Percentiles rank a stretch among this genome's conserved stretches.
Evolutionary conservation across 495 filamentous ascomycete species (phyloP).

Genomic region (Penicillium nucicola): DNA sequence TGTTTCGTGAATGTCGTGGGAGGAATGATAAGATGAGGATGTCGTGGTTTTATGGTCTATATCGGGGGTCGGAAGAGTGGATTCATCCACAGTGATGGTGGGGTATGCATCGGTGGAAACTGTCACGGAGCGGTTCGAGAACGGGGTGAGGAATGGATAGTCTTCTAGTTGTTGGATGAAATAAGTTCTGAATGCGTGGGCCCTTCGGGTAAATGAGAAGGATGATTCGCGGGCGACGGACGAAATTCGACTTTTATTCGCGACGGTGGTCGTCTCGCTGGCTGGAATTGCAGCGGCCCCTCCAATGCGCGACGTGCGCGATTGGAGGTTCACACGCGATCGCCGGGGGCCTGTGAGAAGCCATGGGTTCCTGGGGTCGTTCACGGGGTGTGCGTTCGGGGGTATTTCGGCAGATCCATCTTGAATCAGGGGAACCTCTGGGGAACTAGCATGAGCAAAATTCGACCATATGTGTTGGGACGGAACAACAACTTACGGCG

Average conservation of each 20-base stretch:
- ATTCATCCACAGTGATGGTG: constrained; percentile 14
- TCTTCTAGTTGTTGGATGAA: constrained; percentile 32
- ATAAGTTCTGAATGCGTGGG: constrained; percentile 34
- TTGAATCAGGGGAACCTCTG: constrained; percentile 24
- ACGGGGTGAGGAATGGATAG: constrained; percentile 22
- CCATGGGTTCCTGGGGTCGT: constrained; percentile 15
- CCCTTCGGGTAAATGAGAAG: constrained; percentile 29
- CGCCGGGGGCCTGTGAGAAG: constrained; percentile 6
- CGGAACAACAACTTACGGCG: constrained; percentile 24
- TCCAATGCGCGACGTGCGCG: constrained; percentile 8
- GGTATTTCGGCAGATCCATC: constrained; percentile 11
- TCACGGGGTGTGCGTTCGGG: constrained; percentile 3
- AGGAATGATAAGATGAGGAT: constrained; percentile 4
- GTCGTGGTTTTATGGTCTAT: neutral
- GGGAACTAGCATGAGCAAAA: no score
- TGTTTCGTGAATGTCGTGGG: neutral
- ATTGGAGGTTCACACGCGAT: constrained; percentile 12
- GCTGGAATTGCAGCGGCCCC: constrained; percentile 6
- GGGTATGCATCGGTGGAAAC: constrained; percentile 7
- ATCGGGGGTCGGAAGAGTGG: constrained; percentile 4
- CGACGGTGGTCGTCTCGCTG: constrained; percentile 17
- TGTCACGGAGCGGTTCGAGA: constrained; percentile 20
- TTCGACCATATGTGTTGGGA: no score
- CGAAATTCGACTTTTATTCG: constrained; percentile 18
- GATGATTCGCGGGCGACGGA: constrained; percentile 20